Percentiles rank a stretch among this genome's conserved stretches.
Conservation (phyloP, 1,284 basidiomycete genomes). For the Papiliotrema fonsecae region DNA sequence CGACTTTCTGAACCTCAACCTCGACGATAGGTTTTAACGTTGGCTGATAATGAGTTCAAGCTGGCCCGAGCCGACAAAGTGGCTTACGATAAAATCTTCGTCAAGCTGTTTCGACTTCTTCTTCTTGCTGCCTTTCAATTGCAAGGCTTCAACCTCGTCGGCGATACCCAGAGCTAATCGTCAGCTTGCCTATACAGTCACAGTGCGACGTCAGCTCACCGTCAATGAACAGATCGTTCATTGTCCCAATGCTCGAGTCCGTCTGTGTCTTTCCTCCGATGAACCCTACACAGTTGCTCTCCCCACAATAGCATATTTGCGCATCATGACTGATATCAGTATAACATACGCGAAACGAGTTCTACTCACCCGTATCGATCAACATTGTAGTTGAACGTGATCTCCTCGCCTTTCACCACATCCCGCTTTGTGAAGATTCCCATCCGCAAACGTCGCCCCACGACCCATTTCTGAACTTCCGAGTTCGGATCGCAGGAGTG, state of each 20-base stretch:
- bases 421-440: slow-evolving; percentile 91
- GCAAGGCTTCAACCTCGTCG: slow-evolving; percentile 75
- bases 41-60: slow-evolving; percentile 43
- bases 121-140: slow-evolving; percentile 80
- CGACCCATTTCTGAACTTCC: slow-evolving; percentile 98
- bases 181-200: neutral
- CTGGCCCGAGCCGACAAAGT: neutral
- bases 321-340: slow-evolving; percentile 70
- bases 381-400: slow-evolving; percentile 99
- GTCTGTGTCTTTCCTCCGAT: slow-evolving; percentile 99
- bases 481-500: slow-evolving; percentile 98
- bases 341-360: neutral
- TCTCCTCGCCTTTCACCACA: slow-evolving; percentile 79
- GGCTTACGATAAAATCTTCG: slow-evolving; percentile 77
- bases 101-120: slow-evolving; percentile 89
- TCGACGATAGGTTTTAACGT: slow-evolving; percentile 66
- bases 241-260: slow-evolving; percentile 67
- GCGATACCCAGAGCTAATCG: slow-evolving; percentile 85
- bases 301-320: slow-evolving; percentile 92
- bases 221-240: slow-evolving; percentile 93
- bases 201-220: slow-evolving; percentile 54
- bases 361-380: slow-evolving; percentile 87
- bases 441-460: slow-evolving; percentile 89
- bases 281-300: slow-evolving; percentile 90
- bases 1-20: slow-evolving; percentile 82